Conservation (phyloP, 352 stramenopile species). For the Phytophthora sp. region DNA sequence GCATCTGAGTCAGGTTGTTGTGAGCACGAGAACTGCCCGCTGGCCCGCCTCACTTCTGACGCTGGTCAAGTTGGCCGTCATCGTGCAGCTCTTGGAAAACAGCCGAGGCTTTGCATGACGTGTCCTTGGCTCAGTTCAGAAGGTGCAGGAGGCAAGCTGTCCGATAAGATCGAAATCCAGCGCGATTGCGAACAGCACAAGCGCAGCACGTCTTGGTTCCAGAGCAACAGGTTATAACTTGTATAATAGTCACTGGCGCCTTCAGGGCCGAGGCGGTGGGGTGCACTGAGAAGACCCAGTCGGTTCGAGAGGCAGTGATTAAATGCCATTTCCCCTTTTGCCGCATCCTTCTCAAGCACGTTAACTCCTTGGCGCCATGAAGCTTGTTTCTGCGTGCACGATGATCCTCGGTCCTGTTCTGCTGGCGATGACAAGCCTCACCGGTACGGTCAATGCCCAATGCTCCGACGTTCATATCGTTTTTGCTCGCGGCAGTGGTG, state of each 20-base stretch:
- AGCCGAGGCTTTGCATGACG: slow-evolving; percentile 5
- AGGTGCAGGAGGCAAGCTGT: not conserved
- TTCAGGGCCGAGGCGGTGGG: too few species aligned
- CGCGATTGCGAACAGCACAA: not conserved
- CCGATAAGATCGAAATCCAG: slow-evolving; percentile 9
- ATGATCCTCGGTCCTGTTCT: slow-evolving; percentile 1
- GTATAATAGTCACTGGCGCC: not conserved
- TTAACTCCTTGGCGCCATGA: slow-evolving; percentile 6
- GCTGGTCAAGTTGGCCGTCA: too few species aligned
- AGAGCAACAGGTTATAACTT: too few species aligned
- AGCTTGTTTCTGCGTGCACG: not conserved
- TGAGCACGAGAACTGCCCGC: too few species aligned
- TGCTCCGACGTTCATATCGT: slow-evolving; percentile 30
- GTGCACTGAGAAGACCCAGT: not conserved
- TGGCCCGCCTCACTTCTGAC: not conserved
- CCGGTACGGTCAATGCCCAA: slow-evolving; percentile 4
- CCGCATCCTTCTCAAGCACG: slow-evolving; percentile 2
- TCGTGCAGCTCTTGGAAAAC: slow-evolving; percentile 8
- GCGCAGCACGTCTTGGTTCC: too few species aligned
- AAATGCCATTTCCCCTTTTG: slow-evolving; percentile 10
- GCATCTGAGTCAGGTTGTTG: too few species aligned
- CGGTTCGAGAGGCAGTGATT: not conserved
- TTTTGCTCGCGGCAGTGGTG: slow-evolving; percentile 32
- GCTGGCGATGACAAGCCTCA: not conserved
- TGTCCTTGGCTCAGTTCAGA: not conserved